Conservation (phyloP, 179 eudicot species). For the Camellia oleifera region DNA sequence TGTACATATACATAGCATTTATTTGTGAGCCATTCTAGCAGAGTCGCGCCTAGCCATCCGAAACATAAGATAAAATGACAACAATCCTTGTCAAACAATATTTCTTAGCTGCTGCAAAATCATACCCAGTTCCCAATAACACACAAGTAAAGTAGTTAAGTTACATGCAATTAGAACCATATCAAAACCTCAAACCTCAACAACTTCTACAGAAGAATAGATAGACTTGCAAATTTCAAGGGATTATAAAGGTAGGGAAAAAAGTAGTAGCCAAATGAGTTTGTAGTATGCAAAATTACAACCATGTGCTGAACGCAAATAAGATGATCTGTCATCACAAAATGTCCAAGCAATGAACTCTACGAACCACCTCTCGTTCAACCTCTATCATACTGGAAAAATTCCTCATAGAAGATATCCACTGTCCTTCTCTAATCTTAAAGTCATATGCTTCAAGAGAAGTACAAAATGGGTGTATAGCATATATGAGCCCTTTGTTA, state of each 20-base stretch:
- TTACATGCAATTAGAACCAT: neutral
- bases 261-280: neutral
- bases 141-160: neutral
- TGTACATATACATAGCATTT: neutral
- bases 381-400: neutral
- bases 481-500: neutral
- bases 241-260: neutral
- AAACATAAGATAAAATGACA: neutral
- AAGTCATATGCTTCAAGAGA: conserved; percentile 6
- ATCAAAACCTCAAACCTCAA: neutral
- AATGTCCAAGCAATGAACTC: neutral
- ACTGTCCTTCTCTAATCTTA: neutral
- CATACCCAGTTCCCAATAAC: neutral
- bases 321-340: neutral
- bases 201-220: neutral
- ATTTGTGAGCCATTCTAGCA: neutral
- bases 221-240: neutral
- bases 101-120: neutral
- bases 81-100: neutral
- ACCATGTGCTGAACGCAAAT: conserved; percentile 6
- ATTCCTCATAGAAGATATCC: neutral
- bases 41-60: neutral
- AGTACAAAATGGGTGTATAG: neutral
- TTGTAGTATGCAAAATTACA: neutral
- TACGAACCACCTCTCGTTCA: neutral